Conservation (phyloP, 352 stramenopile genomes). For the Phytopythium vexans region DNA sequence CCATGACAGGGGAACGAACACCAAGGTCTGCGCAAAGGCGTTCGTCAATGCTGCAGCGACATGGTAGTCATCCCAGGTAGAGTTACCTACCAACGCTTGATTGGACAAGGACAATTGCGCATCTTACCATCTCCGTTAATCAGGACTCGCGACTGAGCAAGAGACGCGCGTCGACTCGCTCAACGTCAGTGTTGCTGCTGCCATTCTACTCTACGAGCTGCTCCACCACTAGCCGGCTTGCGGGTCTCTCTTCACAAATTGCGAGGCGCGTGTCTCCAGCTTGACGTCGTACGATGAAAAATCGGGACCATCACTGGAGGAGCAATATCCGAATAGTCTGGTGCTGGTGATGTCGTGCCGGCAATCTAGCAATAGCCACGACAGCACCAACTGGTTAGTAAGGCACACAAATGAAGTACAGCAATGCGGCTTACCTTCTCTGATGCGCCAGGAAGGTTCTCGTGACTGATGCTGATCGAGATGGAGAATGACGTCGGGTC, state of each 20-base stretch:
- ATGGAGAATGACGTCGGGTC: conserved; percentile 45
- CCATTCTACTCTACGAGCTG: conserved; percentile 76
- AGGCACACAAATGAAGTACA: not conserved
- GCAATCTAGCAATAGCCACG: conserved; percentile 4
- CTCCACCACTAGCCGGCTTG: conserved; percentile 45
- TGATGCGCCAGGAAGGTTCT: conserved; percentile 17
- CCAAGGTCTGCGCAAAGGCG: conserved; percentile 63
- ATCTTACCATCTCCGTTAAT: not conserved
- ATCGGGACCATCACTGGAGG: conserved; percentile 22
- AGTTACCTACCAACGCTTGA: not conserved
- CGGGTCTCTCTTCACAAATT: too few relatives aligned
- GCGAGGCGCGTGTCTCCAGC: too few relatives aligned
- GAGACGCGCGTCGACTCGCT: conserved; percentile 75
- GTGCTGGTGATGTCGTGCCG: not conserved
- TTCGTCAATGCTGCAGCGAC: conserved; percentile 69
- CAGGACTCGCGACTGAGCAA: conserved; percentile 49
- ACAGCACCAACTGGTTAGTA: conserved; percentile 6
- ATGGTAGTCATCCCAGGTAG: conserved; percentile 72
- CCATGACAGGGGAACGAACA: conserved; percentile 68
- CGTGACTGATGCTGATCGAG: conserved; percentile 34
- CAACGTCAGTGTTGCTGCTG: conserved; percentile 76
- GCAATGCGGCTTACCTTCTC: conserved; percentile 17
- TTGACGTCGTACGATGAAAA: conserved; percentile 42
- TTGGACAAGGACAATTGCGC: not conserved
- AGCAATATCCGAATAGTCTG: conserved; percentile 38